Percentiles rank a stretch among this genome's conserved stretches.
phyloP scores from a whole-genome alignment of 345 rosid genomes.

The Excoecaria cochinchinensis region DNA sequence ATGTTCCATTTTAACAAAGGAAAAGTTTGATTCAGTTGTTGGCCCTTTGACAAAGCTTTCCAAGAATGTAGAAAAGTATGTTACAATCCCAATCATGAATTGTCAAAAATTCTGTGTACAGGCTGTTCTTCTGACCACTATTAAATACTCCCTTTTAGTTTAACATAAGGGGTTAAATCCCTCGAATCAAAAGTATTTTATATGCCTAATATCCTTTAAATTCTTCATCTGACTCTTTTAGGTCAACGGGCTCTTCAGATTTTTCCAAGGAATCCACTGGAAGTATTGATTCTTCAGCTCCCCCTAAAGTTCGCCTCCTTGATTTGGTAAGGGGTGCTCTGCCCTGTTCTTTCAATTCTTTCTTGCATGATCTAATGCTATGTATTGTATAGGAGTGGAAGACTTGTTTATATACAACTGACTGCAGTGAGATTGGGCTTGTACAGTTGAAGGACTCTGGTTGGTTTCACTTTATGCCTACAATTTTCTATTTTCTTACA shows the following conservation, averaged over 20 bases:
- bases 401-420: constrained; percentile 68
- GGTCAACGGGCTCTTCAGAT: constrained; percentile 58
- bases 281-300: constrained; percentile 44
- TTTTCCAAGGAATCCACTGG: constrained; percentile 44
- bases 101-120: background rate
- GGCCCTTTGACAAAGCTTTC: constrained; percentile 77
- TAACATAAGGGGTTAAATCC: background rate
- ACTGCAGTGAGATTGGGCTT: constrained; percentile 86
- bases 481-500: background rate
- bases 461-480: constrained; percentile 25
- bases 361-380: constrained; percentile 18
- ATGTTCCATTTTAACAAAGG: constrained; percentile 81
- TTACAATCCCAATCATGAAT: constrained; percentile 15
- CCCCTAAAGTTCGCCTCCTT: constrained; percentile 50
- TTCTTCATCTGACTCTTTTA: constrained; percentile 25
- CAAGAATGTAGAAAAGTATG: constrained; percentile 65
- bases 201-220: constrained; percentile 21
- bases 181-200: constrained; percentile 1
- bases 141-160: background rate
- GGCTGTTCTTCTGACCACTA: background rate
- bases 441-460: constrained; percentile 66
- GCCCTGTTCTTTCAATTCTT: constrained; percentile 15
- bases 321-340: constrained; percentile 57
- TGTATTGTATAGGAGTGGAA: constrained; percentile 67
- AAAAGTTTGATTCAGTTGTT: constrained; percentile 71